Percentiles rank a stretch among this genome's conserved stretches.
Conservation (phyloP, 495 filamentous ascomycete genomes). For the Bryoglossum gracile region DNA sequence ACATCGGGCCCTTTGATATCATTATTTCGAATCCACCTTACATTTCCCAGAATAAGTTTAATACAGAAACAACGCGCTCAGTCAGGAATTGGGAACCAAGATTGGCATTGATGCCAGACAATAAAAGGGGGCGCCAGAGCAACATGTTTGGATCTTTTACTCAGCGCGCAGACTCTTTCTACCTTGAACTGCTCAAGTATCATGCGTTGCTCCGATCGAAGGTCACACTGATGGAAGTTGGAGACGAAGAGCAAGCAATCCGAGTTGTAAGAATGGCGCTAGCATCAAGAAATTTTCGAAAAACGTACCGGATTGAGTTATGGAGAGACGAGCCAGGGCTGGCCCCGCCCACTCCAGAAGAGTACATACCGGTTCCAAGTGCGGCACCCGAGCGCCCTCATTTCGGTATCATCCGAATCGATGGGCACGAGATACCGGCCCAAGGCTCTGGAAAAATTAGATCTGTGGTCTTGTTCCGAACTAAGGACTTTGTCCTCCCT, state of each 20-base stretch:
- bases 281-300: slow-evolving; percentile 7
- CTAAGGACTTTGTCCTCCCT: no score
- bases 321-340: slow-evolving; percentile 44
- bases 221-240: slow-evolving; percentile 51
- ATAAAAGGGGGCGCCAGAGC: neutral
- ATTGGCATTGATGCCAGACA: slow-evolving; percentile 62
- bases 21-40: slow-evolving; percentile 89
- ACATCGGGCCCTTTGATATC: slow-evolving; percentile 50
- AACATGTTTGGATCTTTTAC: neutral
- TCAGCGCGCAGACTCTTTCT: slow-evolving; percentile 51
- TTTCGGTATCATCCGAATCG: no score
- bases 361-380: neutral
- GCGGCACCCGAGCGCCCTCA: no score
- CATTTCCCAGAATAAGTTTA: slow-evolving; percentile 57
- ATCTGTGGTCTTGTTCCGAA: neutral
- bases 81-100: slow-evolving; percentile 77
- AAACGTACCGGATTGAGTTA: slow-evolving; percentile 34
- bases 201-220: slow-evolving; percentile 20
- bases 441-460: slow-evolving; percentile 11
- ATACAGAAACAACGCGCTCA: slow-evolving; percentile 51
- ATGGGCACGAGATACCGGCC: no score
- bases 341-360: neutral
- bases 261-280: slow-evolving; percentile 41
- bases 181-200: slow-evolving; percentile 28
- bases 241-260: slow-evolving; percentile 50